Percentiles rank a stretch among this genome's conserved stretches.
These are phyloP conservation scores for Panaeolus papilionaceus DNA, from an alignment of 768 basidiomycete genomes.

Conservation along the genomic window DNA sequence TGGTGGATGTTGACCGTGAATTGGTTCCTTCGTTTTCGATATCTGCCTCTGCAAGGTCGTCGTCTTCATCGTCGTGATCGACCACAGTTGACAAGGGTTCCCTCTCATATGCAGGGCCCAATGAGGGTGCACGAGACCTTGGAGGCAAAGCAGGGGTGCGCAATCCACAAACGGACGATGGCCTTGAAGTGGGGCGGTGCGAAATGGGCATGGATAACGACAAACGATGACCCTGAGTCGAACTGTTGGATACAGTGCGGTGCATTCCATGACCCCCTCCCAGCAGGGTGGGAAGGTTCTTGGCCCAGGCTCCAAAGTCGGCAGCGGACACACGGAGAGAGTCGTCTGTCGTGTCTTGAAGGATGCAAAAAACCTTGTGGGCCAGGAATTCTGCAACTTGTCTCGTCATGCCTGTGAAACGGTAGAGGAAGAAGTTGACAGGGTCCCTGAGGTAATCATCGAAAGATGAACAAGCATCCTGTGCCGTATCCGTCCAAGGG, in stretches of 20 bases:
- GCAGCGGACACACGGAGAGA: slow-evolving; percentile 74
- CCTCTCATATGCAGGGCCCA: slow-evolving; percentile 55
- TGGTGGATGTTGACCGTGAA: slow-evolving; percentile 72
- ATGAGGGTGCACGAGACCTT: slow-evolving; percentile 68
- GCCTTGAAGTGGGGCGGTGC: slow-evolving; percentile 74
- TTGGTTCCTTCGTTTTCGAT: slow-evolving; percentile 43
- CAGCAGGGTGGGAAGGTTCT: slow-evolving; percentile 78
- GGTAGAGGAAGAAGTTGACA: slow-evolving; percentile 84
- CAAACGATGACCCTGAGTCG: slow-evolving; percentile 69
- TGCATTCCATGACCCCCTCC: slow-evolving; percentile 56
- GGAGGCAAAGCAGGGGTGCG: slow-evolving; percentile 60
- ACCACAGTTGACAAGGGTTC: slow-evolving; percentile 56
- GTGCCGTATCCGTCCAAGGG: slow-evolving; percentile 95
- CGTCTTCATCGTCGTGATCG: slow-evolving; percentile 58
- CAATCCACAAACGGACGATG: slow-evolving; percentile 54
- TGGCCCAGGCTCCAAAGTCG: slow-evolving; percentile 88
- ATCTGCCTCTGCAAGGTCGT: slow-evolving; percentile 42
- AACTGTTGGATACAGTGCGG: slow-evolving; percentile 65
- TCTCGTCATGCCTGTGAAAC: slow-evolving; percentile 89
- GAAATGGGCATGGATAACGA: slow-evolving; percentile 68
- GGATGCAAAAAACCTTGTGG: slow-evolving; percentile 81
- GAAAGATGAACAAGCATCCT: slow-evolving; percentile 84
- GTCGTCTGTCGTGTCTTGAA: slow-evolving; percentile 69
- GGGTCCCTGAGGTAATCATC: slow-evolving; percentile 80
- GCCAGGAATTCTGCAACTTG: slow-evolving; percentile 90